Conservation (phyloP, 306 rosid genomes). For the Arachis hypogaea region DNA sequence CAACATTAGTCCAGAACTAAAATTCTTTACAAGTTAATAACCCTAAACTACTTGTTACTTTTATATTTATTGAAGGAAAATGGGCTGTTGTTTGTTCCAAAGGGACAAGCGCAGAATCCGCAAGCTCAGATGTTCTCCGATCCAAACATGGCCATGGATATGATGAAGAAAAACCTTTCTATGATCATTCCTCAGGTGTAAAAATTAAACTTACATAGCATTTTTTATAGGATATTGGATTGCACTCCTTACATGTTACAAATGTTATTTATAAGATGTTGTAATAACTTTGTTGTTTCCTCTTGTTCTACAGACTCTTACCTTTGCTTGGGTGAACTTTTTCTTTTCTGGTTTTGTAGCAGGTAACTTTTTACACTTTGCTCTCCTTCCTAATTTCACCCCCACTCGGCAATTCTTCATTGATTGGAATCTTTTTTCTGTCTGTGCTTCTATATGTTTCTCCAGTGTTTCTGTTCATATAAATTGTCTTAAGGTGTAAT, state of each 20-base stretch:
- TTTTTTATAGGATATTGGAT: no score
- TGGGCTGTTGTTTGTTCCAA: constrained; percentile 84
- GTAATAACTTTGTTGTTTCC: constrained; percentile 14
- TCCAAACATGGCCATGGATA: constrained; percentile 99
- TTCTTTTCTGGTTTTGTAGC: constrained; percentile 99
- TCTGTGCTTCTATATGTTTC: no score
- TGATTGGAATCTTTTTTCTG: neutral
- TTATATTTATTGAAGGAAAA: constrained; percentile 64
- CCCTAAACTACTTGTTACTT: no score
- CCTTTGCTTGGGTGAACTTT: constrained; percentile 99
- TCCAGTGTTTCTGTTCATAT: neutral
- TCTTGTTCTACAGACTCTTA: constrained; percentile 79
- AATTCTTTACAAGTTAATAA: no score
- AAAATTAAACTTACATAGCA: neutral
- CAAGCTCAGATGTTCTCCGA: constrained; percentile 99
- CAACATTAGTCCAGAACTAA: no score
- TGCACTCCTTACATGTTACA: neutral
- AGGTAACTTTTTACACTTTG: constrained; percentile 53
- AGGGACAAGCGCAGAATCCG: constrained; percentile 85
- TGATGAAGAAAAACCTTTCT: constrained; percentile 99
- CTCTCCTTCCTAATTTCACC: constrained; percentile 14
- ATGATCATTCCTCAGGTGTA: constrained; percentile 97
- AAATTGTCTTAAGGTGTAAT: constrained; percentile 5
- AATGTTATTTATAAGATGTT: no score
- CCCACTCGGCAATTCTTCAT: neutral